These are phyloP conservation scores for Rosellinia necatrix DNA, from an alignment of 2,329 filamentous ascomycete genomes.

Conservation along the genomic window DNA sequence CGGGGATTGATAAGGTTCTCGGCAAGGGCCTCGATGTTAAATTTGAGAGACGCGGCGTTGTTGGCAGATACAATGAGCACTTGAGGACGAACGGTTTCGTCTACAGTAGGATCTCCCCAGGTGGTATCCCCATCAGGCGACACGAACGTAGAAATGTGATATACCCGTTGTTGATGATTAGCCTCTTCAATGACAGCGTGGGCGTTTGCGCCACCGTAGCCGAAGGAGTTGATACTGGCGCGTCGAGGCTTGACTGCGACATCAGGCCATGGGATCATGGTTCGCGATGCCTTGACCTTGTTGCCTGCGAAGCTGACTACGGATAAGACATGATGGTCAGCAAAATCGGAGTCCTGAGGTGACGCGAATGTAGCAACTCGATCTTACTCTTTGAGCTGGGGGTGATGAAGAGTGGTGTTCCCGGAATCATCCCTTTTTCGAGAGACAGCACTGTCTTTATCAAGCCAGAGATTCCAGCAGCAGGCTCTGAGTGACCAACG, in stretches of 20 bases:
- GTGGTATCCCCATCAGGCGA: background rate
- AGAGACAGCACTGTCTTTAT: slow-evolving; percentile 3
- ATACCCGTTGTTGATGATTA: background rate
- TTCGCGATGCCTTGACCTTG: slow-evolving; percentile 14
- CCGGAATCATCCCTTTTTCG: slow-evolving; percentile 7
- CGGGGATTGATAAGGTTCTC: background rate
- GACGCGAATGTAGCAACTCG: too few species aligned
- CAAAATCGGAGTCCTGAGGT: too few species aligned
- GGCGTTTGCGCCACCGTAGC: slow-evolving; percentile 8
- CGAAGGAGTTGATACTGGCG: slow-evolving; percentile 16
- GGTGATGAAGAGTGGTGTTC: slow-evolving; percentile 1
- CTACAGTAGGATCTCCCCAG: background rate
- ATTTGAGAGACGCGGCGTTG: background rate
- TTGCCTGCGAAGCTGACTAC: slow-evolving; percentile 20
- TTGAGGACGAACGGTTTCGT: background rate
- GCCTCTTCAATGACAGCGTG: slow-evolving; percentile 12
- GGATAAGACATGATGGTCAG: background rate
- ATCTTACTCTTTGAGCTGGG: slow-evolving; percentile 4
- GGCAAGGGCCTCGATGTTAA: background rate
- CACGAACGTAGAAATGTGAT: background rate
- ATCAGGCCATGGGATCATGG: slow-evolving; percentile 6
- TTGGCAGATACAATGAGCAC: background rate
- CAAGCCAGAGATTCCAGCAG: slow-evolving; percentile 28
- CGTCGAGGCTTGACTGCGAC: background rate
- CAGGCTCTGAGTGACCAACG: slow-evolving; percentile 41